A percentile compares a stretch with the other conserved stretches of the same genome.
Conservation (phyloP, 257 asterid genomes). For the Leptodermis oblonga region DNA sequence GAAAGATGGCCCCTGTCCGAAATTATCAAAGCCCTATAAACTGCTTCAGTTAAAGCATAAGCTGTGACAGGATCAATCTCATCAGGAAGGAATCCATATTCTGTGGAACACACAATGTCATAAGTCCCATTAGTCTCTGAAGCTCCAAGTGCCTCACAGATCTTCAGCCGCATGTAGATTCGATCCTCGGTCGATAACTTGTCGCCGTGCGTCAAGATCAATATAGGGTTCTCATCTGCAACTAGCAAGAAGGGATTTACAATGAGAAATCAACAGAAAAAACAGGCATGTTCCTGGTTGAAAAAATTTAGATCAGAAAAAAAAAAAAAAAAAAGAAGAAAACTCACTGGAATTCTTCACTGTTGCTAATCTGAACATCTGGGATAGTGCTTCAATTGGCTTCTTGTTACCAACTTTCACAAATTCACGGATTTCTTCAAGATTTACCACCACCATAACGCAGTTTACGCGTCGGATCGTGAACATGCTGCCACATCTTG, state of each 20-base stretch:
- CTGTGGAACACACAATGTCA: conserved; percentile 29
- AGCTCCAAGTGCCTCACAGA: conserved; percentile 23
- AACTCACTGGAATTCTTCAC: conserved; percentile 23
- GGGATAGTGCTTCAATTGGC: conserved; percentile 24
- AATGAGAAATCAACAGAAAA: too few relatives aligned
- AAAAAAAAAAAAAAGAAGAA: neutral
- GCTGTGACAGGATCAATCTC: conserved; percentile 28
- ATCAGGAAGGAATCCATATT: conserved; percentile 25
- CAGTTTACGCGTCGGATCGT: conserved; percentile 22
- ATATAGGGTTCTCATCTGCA: conserved; percentile 27
- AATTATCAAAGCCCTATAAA: conserved; percentile 25
- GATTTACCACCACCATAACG: conserved; percentile 29
- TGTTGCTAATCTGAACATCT: conserved; percentile 17
- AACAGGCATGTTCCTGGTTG: neutral
- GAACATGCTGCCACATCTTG: conserved; percentile 9
- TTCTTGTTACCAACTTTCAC: conserved; percentile 19
- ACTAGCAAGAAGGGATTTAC: neutral
- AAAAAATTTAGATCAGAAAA: too few relatives aligned
- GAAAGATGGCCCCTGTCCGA: conserved; percentile 26
- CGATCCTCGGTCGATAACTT: conserved; percentile 26
- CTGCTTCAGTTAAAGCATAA: conserved; percentile 26
- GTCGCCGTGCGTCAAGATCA: conserved; percentile 31
- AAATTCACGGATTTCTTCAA: conserved; percentile 22
- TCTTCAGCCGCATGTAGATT: conserved; percentile 22
- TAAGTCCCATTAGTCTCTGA: conserved; percentile 22